Percentiles rank a stretch among this genome's conserved stretches.
These are phyloP conservation scores for Penicillium parvum DNA, from an alignment of 495 filamentous ascomycete genomes.

Conservation along the genomic window DNA sequence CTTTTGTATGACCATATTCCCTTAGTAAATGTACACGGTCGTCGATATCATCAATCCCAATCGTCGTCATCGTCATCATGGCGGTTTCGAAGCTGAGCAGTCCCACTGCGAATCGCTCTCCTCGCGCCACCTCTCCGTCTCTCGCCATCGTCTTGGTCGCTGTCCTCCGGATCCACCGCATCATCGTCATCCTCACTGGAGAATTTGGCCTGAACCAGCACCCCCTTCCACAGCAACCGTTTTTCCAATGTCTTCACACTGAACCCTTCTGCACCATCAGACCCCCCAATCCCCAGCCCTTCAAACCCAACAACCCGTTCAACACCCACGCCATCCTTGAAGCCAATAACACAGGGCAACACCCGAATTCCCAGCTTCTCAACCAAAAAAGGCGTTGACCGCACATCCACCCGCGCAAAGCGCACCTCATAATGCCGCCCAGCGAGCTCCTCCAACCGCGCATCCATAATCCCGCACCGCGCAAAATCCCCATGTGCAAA, in stretches of 20 bases:
- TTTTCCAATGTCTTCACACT: slow-evolving; percentile 60
- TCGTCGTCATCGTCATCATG: slow-evolving; percentile 56
- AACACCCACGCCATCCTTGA: slow-evolving; percentile 61
- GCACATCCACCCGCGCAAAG: slow-evolving; percentile 66
- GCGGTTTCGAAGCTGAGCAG: slow-evolving; percentile 4
- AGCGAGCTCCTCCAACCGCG: slow-evolving; percentile 57
- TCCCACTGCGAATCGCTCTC: slow-evolving; percentile 51
- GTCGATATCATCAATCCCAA: slow-evolving; percentile 54
- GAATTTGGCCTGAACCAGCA: slow-evolving; percentile 53
- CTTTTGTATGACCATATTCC: neutral
- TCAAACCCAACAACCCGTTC: slow-evolving; percentile 75
- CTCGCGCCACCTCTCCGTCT: slow-evolving; percentile 22
- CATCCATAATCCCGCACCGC: slow-evolving; percentile 67
- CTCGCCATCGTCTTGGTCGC: slow-evolving; percentile 27
- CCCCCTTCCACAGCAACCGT: slow-evolving; percentile 54
- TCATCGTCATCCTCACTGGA: slow-evolving; percentile 40
- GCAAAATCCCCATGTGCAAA: slow-evolving; percentile 73
- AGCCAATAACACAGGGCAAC: slow-evolving; percentile 71
- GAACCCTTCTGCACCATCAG: slow-evolving; percentile 57
- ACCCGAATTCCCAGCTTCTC: slow-evolving; percentile 65
- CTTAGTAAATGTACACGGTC: no score
- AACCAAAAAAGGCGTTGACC: slow-evolving; percentile 68
- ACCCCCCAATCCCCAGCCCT: slow-evolving; percentile 53
- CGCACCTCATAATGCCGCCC: slow-evolving; percentile 62
- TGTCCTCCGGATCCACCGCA: slow-evolving; percentile 25